Base-by-base conservation (phyloP, 2,329 filamentous ascomycete species). In the Hypoxylon rubiginosum region DNA sequence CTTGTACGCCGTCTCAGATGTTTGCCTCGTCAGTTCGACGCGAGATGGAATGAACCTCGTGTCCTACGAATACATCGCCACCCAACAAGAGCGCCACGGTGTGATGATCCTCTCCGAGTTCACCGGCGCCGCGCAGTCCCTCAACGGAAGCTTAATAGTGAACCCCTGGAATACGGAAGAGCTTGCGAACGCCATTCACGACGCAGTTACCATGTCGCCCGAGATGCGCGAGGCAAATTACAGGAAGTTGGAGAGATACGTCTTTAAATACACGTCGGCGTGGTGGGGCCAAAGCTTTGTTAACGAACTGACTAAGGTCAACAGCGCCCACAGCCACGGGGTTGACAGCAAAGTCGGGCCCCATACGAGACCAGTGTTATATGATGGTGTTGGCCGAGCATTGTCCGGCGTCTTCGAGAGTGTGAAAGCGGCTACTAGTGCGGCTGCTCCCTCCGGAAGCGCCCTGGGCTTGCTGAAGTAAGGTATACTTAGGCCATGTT, bases 151-250 rank as follows among this genome's bases (percentile, higher is more conserved):
- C 72, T 85, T 98, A 55, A 94, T 98, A 58, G 93, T 98, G 75
- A 99, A 99, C 80, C 96, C 96, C 0, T 99, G 96, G 96, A 98
- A 98, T 79, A 97, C 94, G 0, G 94, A 97, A 77, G 95, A 98
- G 79, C 84, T 98, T 39, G 94, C 95, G 43, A 92, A 94, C 74
- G 93, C 94, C 5, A 94, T 98, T 72, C 92, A 97, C 79, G 94
- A 97, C 71, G 93, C 95, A n/a, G 94, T 98, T 46, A 97, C 94
- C 58, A 97, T 98, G 93, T 91, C 91, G 57, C 89, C 94, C 17
- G 94, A 97, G 80, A 92, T 96, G 81, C 90, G 94, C 57, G 89
- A 91, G 65, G 84, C 90, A 62, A 97, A 97, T 80, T 97, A 93
- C 82, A 89, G 91, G 77, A 97, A 97, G 80, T 85, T 99, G 64